These are phyloP conservation scores for Exophiala phaeomuriformis DNA, from an alignment of 2,329 filamentous ascomycete genomes.

Conservation along the genomic window DNA sequence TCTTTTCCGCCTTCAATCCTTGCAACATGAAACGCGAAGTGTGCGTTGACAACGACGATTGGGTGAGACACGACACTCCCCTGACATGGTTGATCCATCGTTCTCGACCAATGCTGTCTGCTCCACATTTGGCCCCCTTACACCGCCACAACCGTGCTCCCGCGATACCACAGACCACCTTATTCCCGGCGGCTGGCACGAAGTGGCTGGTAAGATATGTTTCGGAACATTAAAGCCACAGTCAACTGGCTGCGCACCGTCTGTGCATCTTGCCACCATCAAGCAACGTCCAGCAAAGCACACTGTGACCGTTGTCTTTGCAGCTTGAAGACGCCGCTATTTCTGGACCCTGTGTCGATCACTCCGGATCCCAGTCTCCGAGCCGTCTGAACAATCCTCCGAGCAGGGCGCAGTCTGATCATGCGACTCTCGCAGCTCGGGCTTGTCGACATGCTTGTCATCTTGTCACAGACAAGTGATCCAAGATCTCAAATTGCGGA, in stretches of 20 bases:
- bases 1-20: slow-evolving; percentile 11
- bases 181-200: neutral
- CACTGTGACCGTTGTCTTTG: neutral
- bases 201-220: neutral
- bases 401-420: neutral
- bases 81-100: slow-evolving; percentile 14
- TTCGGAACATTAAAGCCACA: too few species aligned
- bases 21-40: slow-evolving; percentile 17
- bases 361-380: neutral
- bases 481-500: neutral
- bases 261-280: neutral
- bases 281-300: neutral
- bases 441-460: neutral
- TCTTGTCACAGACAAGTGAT: neutral
- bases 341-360: neutral
- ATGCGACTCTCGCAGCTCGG: neutral
- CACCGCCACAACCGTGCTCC: slow-evolving; percentile 12
- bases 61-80: slow-evolving; percentile 15
- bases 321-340: neutral
- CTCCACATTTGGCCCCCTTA: slow-evolving; percentile 12
- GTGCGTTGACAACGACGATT: slow-evolving; percentile 9
- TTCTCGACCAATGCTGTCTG: slow-evolving; percentile 20
- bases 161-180: slow-evolving; percentile 7
- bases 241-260: too few species aligned
- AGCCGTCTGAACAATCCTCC: neutral